Evolutionary conservation across 306 rosid species (phyloP).

Genomic region (Canavalia ensiformis): DNA sequence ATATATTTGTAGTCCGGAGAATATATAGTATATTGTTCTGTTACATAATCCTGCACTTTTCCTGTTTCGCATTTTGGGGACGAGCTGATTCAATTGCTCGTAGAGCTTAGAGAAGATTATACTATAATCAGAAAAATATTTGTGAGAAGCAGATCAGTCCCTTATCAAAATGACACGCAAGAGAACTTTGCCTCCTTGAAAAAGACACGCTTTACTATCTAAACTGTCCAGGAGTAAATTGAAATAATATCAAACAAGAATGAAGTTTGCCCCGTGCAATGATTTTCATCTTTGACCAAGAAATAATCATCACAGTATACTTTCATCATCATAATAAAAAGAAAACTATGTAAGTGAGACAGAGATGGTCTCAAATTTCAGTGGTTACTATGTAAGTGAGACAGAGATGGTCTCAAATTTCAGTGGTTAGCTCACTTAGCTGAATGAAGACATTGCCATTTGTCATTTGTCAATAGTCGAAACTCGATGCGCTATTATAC

Average conservation of each 20-base stretch:
- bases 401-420: background rate
- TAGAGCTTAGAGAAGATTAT: background rate
- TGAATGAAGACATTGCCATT: no score
- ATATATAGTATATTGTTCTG: background rate
- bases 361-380: background rate
- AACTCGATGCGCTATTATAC: background rate
- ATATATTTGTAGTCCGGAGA: background rate
- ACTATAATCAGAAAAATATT: slow-evolving; percentile 28
- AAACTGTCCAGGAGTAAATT: slow-evolving; percentile 34
- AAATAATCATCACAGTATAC: background rate
- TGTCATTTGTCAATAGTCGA: background rate
- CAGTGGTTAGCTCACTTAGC: background rate
- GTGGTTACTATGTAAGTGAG: background rate
- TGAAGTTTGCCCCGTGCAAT: slow-evolving; percentile 8
- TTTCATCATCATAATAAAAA: background rate
- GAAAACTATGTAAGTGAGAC: background rate
- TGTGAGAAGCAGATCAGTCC: slow-evolving; percentile 41
- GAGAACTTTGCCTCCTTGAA: slow-evolving; percentile 59
- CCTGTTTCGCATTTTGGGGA: background rate
- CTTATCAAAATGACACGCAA: slow-evolving; percentile 55
- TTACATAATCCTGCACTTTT: background rate
- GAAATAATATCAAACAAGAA: slow-evolving; percentile 8
- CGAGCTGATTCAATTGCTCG: slow-evolving; percentile 21
- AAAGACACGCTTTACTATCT: slow-evolving; percentile 57
- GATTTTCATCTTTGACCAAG: slow-evolving; percentile 6